Percentiles rank a stretch among this genome's conserved stretches.
These are phyloP conservation scores for Saprolegnia diclina DNA, from an alignment of 352 stramenopile genomes.

Conservation along the genomic window DNA sequence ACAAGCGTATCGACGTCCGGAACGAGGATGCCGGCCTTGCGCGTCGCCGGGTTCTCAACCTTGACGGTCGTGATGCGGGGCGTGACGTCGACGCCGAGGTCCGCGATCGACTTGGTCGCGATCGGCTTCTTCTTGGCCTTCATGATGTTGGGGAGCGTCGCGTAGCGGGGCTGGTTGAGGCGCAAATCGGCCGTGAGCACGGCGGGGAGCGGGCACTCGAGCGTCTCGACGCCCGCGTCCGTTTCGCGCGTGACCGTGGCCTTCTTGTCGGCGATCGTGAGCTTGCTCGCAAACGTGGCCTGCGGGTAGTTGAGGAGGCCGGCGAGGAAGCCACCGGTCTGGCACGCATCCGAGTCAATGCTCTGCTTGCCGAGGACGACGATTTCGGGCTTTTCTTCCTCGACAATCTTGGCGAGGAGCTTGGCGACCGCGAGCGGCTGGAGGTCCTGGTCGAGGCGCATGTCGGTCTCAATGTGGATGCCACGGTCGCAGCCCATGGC, in stretches of 20 bases:
- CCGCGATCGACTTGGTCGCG: slow-evolving; percentile 64
- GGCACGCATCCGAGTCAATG: slow-evolving; percentile 79
- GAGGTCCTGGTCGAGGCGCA: slow-evolving; percentile 96
- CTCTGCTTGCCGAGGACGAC: slow-evolving; percentile 98
- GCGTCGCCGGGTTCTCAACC: slow-evolving; percentile 89
- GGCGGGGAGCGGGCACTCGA: slow-evolving; percentile 87
- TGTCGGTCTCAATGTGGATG: slow-evolving; percentile 96
- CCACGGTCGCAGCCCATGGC: slow-evolving; percentile 93
- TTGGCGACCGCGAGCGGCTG: slow-evolving; percentile 97
- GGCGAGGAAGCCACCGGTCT: slow-evolving; percentile 93
- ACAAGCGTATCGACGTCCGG: slow-evolving; percentile 92
- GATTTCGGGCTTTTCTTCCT: slow-evolving; percentile 89
- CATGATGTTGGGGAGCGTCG: slow-evolving; percentile 99
- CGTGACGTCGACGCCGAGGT: slow-evolving; percentile 59
- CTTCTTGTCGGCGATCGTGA: slow-evolving; percentile 62
- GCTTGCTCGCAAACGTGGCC: slow-evolving; percentile 95
- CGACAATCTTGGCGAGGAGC: slow-evolving; percentile 92
- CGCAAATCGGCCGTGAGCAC: slow-evolving; percentile 98
- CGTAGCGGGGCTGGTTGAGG: slow-evolving; percentile 98
- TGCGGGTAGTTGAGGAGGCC: slow-evolving; percentile 96
- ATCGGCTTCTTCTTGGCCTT: slow-evolving; percentile 96
- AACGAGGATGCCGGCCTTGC: slow-evolving; percentile 95
- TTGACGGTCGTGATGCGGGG: slow-evolving; percentile 67
- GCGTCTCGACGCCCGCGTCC: slow-evolving; percentile 87
- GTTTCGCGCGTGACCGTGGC: slow-evolving; percentile 90